A percentile compares a stretch with the other conserved stretches of the same genome.
These are phyloP conservation scores for Auricularia sp. DNA, from an alignment of 768 basidiomycete species.

Conservation along the genomic window DNA sequence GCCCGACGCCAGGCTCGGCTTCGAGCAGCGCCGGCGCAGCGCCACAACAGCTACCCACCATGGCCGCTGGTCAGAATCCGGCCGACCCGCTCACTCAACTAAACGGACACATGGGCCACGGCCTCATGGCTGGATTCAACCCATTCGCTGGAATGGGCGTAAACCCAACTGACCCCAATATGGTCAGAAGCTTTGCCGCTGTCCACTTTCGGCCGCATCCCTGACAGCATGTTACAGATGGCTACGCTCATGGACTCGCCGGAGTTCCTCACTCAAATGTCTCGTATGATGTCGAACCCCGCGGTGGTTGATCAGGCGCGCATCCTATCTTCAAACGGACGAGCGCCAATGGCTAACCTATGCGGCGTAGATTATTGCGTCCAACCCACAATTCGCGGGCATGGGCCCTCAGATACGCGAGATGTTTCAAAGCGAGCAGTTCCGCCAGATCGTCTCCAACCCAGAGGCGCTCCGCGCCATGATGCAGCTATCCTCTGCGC, in stretches of 20 bases:
- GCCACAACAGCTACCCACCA: slow-evolving; percentile 61
- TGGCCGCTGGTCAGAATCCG: slow-evolving; percentile 88
- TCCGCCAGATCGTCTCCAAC: slow-evolving; percentile 73
- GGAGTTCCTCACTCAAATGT: slow-evolving; percentile 82
- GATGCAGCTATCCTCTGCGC: slow-evolving; percentile 58
- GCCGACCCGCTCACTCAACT: slow-evolving; percentile 78
- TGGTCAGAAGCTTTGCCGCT: slow-evolving; percentile 30
- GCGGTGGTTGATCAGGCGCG: slow-evolving; percentile 64
- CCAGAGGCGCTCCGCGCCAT: slow-evolving; percentile 66
- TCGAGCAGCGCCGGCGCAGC: slow-evolving; percentile 17
- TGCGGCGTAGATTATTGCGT: slow-evolving; percentile 45
- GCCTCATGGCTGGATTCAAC: slow-evolving; percentile 76
- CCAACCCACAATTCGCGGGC: slow-evolving; percentile 62
- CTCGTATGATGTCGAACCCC: slow-evolving; percentile 75
- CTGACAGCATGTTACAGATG: slow-evolving; percentile 34
- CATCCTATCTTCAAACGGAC: not conserved
- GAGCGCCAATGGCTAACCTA: not conserved
- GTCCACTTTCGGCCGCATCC: not conserved
- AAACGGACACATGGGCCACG: slow-evolving; percentile 69
- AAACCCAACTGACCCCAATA: slow-evolving; percentile 89
- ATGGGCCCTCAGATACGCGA: slow-evolving; percentile 77
- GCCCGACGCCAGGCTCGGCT: slow-evolving; percentile 21
- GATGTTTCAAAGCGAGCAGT: slow-evolving; percentile 65
- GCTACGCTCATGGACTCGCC: slow-evolving; percentile 80
- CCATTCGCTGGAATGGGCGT: slow-evolving; percentile 87